Conservation (phyloP, 2,329 filamentous ascomycete species). For the Aschersonia sp. region DNA sequence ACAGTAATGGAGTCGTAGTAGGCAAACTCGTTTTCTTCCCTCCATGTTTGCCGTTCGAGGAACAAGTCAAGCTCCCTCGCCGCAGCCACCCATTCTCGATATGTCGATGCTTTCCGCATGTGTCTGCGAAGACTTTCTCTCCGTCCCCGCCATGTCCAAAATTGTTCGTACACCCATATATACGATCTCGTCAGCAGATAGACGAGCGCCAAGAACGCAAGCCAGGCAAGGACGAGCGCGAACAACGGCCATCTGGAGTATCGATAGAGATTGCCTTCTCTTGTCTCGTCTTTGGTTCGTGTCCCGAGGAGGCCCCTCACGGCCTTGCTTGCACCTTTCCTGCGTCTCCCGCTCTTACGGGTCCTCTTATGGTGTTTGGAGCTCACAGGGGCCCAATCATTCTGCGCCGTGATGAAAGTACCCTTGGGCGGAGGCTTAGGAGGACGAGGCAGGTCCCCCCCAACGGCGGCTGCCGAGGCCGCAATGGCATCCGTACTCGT, state of each 20-base stretch:
- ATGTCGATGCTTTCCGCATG: conserved; percentile 58
- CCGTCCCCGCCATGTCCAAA: conserved; percentile 74
- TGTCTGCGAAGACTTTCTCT: conserved; percentile 56
- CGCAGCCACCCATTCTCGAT: conserved; percentile 69
- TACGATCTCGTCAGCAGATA: conserved; percentile 79
- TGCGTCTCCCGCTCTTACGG: conserved; percentile 15
- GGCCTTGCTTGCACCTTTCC: conserved; percentile 21
- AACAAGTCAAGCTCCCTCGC: conserved; percentile 69
- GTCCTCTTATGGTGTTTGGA: conserved; percentile 40
- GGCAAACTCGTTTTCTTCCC: conserved; percentile 59
- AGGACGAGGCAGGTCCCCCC: conserved; percentile 16
- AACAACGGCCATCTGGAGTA: conserved; percentile 88
- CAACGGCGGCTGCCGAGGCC: conserved; percentile 23
- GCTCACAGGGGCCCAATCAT: conserved; percentile 88
- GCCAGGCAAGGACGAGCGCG: conserved; percentile 65
- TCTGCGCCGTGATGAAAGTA: conserved; percentile 73
- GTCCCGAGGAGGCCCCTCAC: conserved; percentile 30
- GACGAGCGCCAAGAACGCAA: conserved; percentile 51
- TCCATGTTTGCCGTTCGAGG: conserved; percentile 69
- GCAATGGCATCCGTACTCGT: conserved; percentile 21
- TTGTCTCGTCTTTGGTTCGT: conserved; percentile 74
- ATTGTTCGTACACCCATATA: conserved; percentile 85
- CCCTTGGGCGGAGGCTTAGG: conserved; percentile 15
- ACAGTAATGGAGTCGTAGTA: conserved; percentile 87
- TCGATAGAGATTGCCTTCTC: conserved; percentile 83